These are phyloP conservation scores for Dryas alaskensis DNA, from an alignment of 306 rosid species.

Conservation along the genomic window DNA sequence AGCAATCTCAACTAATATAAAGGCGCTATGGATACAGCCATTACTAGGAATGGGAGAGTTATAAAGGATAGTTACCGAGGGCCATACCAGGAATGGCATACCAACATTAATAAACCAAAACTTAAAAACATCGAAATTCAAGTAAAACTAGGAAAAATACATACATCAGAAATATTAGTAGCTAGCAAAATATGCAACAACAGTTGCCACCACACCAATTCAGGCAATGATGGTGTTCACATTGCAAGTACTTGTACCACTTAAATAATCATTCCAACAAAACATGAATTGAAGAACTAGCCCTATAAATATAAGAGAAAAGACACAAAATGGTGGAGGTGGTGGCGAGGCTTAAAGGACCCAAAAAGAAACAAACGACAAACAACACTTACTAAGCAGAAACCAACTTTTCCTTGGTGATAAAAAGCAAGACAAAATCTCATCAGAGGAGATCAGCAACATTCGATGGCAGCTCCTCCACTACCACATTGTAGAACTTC, in stretches of 20 bases:
- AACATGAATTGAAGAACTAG: slow-evolving; percentile 32
- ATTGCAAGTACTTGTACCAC: slow-evolving; percentile 31
- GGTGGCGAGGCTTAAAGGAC: not conserved
- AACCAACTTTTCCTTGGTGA: slow-evolving; percentile 17
- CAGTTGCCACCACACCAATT: slow-evolving; percentile 19
- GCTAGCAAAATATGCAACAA: slow-evolving; percentile 31
- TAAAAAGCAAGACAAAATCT: slow-evolving; percentile 37
- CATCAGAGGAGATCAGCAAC: slow-evolving; percentile 77
- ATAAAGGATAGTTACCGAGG: too few relatives aligned
- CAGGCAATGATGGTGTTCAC: slow-evolving; percentile 31
- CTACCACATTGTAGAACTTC: slow-evolving; percentile 65
- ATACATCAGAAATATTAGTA: slow-evolving; percentile 19
- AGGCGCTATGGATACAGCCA: too few relatives aligned
- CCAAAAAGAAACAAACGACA: slow-evolving; percentile 21
- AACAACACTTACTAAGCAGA: slow-evolving; percentile 30
- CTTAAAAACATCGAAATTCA: not conserved
- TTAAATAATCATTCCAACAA: slow-evolving; percentile 29
- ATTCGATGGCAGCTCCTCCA: slow-evolving; percentile 81
- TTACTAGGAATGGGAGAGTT: too few relatives aligned
- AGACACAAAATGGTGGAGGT: slow-evolving; percentile 6
- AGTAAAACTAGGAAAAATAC: not conserved
- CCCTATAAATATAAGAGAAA: slow-evolving; percentile 30
- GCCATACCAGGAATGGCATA: not conserved
- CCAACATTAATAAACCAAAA: not conserved
- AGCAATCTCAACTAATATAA: too few relatives aligned